Percentiles rank a stretch among this genome's conserved stretches.
Evolutionary conservation across 805 yeast genomes (phyloP).

Genomic region (Spathaspora boniae): DNA sequence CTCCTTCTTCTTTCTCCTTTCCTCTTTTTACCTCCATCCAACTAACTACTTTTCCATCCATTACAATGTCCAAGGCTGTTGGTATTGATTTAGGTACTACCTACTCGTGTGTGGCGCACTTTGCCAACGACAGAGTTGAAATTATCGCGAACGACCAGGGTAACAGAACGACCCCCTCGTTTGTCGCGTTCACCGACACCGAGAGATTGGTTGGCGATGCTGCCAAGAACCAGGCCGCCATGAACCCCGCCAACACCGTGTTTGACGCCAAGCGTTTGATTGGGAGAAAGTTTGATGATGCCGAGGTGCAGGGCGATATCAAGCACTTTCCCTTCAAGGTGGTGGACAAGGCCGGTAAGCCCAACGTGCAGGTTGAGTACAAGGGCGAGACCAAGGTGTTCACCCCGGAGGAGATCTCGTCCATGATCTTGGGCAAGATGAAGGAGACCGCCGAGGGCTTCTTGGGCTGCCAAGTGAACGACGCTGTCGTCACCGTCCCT

Average conservation of each 20-base stretch:
- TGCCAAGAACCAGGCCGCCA: slow-evolving; percentile 96
- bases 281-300: slow-evolving; percentile 84
- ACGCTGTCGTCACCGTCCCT: slow-evolving; percentile 95
- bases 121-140: slow-evolving; percentile 88
- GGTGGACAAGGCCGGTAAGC: slow-evolving; percentile 70
- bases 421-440: slow-evolving; percentile 89
- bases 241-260: slow-evolving; percentile 90
- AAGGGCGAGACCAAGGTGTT: slow-evolving; percentile 85
- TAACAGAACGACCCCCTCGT: slow-evolving; percentile 96
- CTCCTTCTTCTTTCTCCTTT: slow-evolving; percentile 5
- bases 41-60: slow-evolving; percentile 1
- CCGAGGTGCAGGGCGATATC: slow-evolving; percentile 62
- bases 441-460: slow-evolving; percentile 91
- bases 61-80: slow-evolving; percentile 48
- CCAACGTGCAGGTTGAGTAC: slow-evolving; percentile 79
- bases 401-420: slow-evolving; percentile 93
- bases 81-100: slow-evolving; percentile 98
- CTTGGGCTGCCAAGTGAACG: slow-evolving; percentile 51
- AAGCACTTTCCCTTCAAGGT: slow-evolving; percentile 83
- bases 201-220: slow-evolving; percentile 97
- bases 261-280: slow-evolving; percentile 91
- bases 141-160: slow-evolving; percentile 98
- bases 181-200: slow-evolving; percentile 90
- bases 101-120: slow-evolving; percentile 95
- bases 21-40: slow-evolving; percentile 1